Base-by-base conservation (phyloP, 495 filamentous ascomycete genomes). In the Tetracladium marchalianum region DNA sequence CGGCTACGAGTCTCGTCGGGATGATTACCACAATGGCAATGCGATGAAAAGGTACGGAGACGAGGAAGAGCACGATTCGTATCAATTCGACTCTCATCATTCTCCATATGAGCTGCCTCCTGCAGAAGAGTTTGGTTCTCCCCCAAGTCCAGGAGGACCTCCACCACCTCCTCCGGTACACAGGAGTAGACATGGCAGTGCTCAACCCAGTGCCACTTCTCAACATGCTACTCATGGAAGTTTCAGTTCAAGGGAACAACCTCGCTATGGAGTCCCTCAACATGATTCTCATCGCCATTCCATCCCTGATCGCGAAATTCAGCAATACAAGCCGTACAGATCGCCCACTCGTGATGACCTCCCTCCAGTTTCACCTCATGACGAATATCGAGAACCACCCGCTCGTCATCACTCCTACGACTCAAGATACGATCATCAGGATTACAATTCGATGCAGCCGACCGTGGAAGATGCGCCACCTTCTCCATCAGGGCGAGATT, bases 381-480 rank as follows among this genome's bases (percentile, higher is more conserved):
- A 10, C 11, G 34, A 32, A 10, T 44, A 52, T 43, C 39, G 47
- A 31, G 41, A 49, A 34, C 35, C 61, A 6, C 62, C 60, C n/a
- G 59, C 62, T 27, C 63, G 67, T 0, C 70, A 75, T 53, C 61
- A 75, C 39, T 72, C 71, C 5, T 75, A 71, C 43, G 73, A 76
- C 46, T 41, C 62, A 4, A 48, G 54, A 35, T 72, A 70, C 47
- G 69, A 70, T 27, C 19, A 54, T 7, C 56, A 59, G 19, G 32
- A 47, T 34, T 53, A 70, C 49, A 68, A 70, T 33, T 66, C 68
- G 12, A 80, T 84, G 81, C 80, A 84, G 48, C 77, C 80, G 17
- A 77, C 73, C 5, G 81, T 84, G 37, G 81, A 84, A 54, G 81
- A 84, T 58, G 81, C 78, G 39, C 73, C 76, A 2, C 68, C 71